Percentiles rank a stretch among this genome's conserved stretches.
These are phyloP conservation scores for Glarea lozoyensis DNA, from an alignment of 495 filamentous ascomycete species.

Conservation along the genomic window DNA sequence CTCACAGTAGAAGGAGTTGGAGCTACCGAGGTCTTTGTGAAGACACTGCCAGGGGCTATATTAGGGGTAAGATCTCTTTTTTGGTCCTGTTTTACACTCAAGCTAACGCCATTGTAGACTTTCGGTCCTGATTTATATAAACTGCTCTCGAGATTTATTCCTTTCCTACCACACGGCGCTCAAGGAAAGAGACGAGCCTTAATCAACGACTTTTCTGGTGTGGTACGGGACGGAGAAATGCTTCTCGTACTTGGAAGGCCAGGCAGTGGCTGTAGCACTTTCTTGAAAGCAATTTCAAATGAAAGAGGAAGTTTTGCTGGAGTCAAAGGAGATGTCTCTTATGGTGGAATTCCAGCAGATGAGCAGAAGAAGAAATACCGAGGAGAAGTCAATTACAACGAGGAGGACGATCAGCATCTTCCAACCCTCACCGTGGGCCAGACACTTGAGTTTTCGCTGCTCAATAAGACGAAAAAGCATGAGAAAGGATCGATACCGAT, in stretches of 20 bases:
- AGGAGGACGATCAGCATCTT: slow-evolving; percentile 55
- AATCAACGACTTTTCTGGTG: slow-evolving; percentile 70
- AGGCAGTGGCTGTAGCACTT: slow-evolving; percentile 59
- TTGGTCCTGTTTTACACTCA: neutral
- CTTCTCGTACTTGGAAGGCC: slow-evolving; percentile 61
- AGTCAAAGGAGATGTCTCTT: slow-evolving; percentile 50
- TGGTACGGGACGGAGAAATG: slow-evolving; percentile 41
- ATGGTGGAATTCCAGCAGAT: slow-evolving; percentile 48
- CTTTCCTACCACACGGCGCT: slow-evolving; percentile 43
- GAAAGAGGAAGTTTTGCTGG: slow-evolving; percentile 51
- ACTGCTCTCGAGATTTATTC: slow-evolving; percentile 55
- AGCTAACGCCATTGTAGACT: slow-evolving; percentile 36
- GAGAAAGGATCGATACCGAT: too few relatives aligned
- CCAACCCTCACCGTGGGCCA: slow-evolving; percentile 56
- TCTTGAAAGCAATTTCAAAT: slow-evolving; percentile 58
- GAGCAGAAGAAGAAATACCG: slow-evolving; percentile 55
- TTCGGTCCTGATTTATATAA: slow-evolving; percentile 78
- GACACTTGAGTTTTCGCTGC: slow-evolving; percentile 57
- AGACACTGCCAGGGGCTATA: slow-evolving; percentile 68
- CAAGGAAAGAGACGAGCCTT: slow-evolving; percentile 46
- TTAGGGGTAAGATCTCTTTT: slow-evolving; percentile 51
- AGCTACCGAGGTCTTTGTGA: slow-evolving; percentile 57
- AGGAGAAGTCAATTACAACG: slow-evolving; percentile 54
- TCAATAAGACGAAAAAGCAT: too few relatives aligned
- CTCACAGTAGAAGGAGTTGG: slow-evolving; percentile 67